These are phyloP conservation scores for Eucalyptus polyanthemos DNA, from an alignment of 345 rosid species.

Conservation along the genomic window DNA sequence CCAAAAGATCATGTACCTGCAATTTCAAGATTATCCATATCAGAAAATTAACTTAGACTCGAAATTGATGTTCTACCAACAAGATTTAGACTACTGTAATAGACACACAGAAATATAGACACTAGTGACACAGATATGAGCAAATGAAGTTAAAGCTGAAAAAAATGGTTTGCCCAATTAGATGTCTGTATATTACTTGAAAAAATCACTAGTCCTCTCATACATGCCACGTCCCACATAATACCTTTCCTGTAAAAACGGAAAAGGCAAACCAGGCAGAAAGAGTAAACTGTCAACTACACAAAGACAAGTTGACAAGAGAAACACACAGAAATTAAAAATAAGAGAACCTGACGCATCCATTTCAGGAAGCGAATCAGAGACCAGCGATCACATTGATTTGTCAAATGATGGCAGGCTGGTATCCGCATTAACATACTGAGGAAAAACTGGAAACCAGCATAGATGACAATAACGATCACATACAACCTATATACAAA, in stretches of 20 bases:
- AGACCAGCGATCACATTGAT: conserved; percentile 78
- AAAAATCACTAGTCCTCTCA: conserved; percentile 77
- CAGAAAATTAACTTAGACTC: neutral
- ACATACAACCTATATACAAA: conserved; percentile 49
- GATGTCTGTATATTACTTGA: conserved; percentile 32
- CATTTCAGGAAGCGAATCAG: conserved; percentile 72
- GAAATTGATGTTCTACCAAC: neutral
- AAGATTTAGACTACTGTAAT: neutral
- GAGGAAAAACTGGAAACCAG: conserved; percentile 63
- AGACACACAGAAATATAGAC: neutral
- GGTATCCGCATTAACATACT: conserved; percentile 92
- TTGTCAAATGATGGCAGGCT: conserved; percentile 59
- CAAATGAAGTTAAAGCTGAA: neutral
- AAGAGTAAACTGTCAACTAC: neutral
- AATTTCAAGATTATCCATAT: neutral
- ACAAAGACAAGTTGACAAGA: neutral
- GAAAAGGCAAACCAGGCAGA: neutral
- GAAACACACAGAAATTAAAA: neutral
- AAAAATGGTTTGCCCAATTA: neutral
- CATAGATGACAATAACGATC: conserved; percentile 73
- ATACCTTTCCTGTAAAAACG: conserved; percentile 61
- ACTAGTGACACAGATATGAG: neutral
- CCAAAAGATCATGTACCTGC: conserved; percentile 95
- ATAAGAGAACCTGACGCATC: conserved; percentile 87
- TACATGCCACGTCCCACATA: conserved; percentile 98